Percentiles rank a stretch among this genome's conserved stretches.
These are phyloP conservation scores for Vicia villosa DNA, from an alignment of 306 rosid genomes.

Conservation along the genomic window DNA sequence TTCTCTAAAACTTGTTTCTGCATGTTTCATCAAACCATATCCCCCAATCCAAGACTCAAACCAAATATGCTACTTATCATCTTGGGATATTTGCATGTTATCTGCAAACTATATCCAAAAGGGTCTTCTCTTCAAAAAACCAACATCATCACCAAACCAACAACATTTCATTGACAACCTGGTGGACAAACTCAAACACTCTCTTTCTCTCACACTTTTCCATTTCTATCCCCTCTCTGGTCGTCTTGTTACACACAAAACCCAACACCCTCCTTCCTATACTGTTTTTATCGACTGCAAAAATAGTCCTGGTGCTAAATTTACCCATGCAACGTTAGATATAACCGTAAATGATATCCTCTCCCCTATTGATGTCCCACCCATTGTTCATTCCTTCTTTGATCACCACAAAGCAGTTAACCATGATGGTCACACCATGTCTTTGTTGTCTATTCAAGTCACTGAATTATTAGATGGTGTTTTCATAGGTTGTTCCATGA, in stretches of 20 bases:
- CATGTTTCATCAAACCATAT: constrained; percentile 44
- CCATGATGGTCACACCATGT: constrained; percentile 62
- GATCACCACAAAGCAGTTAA: constrained; percentile 57
- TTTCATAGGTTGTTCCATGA: constrained; percentile 69
- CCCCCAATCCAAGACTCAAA: neutral
- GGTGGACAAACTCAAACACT: constrained; percentile 46
- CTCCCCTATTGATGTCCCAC: constrained; percentile 54
- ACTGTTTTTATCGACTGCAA: constrained; percentile 46
- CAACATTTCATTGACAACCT: constrained; percentile 34
- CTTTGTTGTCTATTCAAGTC: constrained; percentile 58
- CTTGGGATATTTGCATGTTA: constrained; percentile 54
- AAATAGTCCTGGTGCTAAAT: constrained; percentile 45
- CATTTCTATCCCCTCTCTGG: constrained; percentile 73
- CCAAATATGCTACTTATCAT: constrained; percentile 39
- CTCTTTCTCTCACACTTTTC: constrained; percentile 52
- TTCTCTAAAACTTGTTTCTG: constrained; percentile 24
- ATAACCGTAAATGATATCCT: constrained; percentile 49
- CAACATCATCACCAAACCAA: neutral
- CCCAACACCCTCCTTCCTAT: constrained; percentile 34
- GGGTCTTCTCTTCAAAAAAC: constrained; percentile 68
- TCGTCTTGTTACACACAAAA: constrained; percentile 41
- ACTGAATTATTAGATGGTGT: constrained; percentile 61
- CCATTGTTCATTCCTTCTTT: constrained; percentile 52
- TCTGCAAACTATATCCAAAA: constrained; percentile 61
- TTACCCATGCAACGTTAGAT: constrained; percentile 52